Conservation (phyloP, 306 rosid species). For the Delonix regia region DNA sequence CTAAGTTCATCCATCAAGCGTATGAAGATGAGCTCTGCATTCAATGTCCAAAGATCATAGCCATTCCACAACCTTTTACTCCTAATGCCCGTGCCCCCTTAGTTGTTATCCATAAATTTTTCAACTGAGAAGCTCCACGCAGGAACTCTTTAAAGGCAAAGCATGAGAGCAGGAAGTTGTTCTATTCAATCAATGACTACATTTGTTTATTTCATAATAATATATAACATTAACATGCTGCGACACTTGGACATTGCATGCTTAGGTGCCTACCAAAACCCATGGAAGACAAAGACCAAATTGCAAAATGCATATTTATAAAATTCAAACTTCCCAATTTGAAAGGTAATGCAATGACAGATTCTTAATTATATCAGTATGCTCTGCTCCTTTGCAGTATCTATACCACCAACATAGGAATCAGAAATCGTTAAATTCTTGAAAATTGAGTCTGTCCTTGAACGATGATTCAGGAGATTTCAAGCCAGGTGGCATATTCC, state of each 20-base stretch:
- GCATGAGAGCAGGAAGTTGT: background rate
- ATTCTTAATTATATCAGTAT: background rate
- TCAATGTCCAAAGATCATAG: no score
- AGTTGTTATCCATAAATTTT: no score
- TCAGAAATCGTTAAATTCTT: no score
- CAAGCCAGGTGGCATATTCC: no score
- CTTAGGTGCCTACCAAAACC: background rate
- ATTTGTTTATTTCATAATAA: background rate
- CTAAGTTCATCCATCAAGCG: constrained; percentile 41
- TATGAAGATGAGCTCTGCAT: background rate
- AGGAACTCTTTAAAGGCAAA: background rate
- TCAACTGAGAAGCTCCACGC: background rate
- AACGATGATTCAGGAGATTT: no score
- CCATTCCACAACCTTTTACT: no score
- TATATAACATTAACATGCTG: background rate
- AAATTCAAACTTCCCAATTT: background rate
- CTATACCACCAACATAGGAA: no score
- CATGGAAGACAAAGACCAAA: background rate
- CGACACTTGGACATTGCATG: background rate
- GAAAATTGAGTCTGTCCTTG: no score
- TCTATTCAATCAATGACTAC: background rate
- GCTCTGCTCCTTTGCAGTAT: background rate
- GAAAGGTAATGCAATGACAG: background rate
- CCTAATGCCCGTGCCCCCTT: no score
- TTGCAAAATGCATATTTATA: background rate